phyloP scores from a whole-genome alignment of 441 rosid species.

The Rhodomyrtus psidioides region DNA sequence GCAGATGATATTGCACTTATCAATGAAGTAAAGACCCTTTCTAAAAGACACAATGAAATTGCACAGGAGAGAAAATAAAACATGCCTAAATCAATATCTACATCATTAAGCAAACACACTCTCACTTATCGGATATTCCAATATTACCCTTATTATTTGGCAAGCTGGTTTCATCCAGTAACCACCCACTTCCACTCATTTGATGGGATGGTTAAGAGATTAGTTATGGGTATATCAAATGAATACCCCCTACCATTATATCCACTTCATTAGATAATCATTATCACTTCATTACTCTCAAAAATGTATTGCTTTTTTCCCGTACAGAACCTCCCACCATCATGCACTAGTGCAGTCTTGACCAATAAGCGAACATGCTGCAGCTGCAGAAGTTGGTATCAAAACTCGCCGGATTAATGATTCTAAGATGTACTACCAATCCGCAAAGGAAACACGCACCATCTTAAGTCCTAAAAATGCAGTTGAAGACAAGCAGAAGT shows the following conservation, averaged over 20 bases:
- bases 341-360: not conserved
- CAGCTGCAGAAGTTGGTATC: not conserved
- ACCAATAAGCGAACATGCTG: not conserved
- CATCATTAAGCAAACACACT: not conserved
- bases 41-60: not conserved
- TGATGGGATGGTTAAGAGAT: not conserved
- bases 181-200: not conserved
- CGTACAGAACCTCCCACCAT: not conserved
- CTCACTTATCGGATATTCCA: not conserved
- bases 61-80: not conserved
- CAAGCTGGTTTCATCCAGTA: not conserved
- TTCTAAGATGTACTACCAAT: not conserved
- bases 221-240: not conserved
- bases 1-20: not conserved
- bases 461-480: not conserved
- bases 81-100: not conserved
- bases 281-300: not conserved
- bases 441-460: not conserved
- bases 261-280: not conserved
- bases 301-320: not conserved
- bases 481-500: not conserved
- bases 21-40: not conserved
- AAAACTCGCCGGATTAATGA: not conserved
- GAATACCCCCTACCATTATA: not conserved
- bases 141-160: not conserved